Evolutionary conservation across 768 basidiomycete genomes (phyloP).

Genomic region (Leccinum olivaceopallidum): DNA sequence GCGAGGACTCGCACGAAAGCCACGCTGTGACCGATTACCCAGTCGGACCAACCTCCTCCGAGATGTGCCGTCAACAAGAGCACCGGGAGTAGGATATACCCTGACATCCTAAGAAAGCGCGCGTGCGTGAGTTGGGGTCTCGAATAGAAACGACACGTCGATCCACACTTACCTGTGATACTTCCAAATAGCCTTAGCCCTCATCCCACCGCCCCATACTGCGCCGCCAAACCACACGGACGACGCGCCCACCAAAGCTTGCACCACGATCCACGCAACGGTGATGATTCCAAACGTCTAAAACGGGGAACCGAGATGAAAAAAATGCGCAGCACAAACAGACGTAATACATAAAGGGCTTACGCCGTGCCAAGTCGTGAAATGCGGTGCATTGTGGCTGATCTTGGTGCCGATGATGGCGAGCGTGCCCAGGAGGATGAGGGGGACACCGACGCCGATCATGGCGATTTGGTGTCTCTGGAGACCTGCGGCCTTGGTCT

Average conservation of each 20-base stretch:
- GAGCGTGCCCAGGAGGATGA: conserved; percentile 58
- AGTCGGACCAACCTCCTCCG: conserved; percentile 70
- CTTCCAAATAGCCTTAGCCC: conserved; percentile 79
- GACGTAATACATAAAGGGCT: conserved; percentile 20
- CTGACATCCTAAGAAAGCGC: conserved; percentile 53
- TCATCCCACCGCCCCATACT: conserved; percentile 67
- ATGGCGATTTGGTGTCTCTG: conserved; percentile 68
- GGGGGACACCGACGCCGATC: conserved; percentile 53
- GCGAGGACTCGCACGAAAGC: conserved; percentile 46
- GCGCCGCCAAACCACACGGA: conserved; percentile 76
- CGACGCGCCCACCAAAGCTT: conserved; percentile 64
- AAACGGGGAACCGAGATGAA: neutral
- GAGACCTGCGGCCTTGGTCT: conserved; percentile 66
- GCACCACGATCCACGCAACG: conserved; percentile 61
- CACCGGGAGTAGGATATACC: conserved; percentile 66
- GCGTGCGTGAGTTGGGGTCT: neutral
- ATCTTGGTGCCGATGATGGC: conserved; percentile 66
- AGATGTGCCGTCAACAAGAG: conserved; percentile 65
- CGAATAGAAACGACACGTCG: neutral
- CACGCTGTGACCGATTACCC: conserved; percentile 44
- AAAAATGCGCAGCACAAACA: neutral
- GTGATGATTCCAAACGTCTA: conserved; percentile 66
- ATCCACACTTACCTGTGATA: conserved; percentile 61
- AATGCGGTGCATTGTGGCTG: conserved; percentile 51
- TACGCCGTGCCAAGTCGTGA: conserved; percentile 77